phyloP scores from a whole-genome alignment of 164 flowering plant genomes.

The Nelumbo lutea region DNA sequence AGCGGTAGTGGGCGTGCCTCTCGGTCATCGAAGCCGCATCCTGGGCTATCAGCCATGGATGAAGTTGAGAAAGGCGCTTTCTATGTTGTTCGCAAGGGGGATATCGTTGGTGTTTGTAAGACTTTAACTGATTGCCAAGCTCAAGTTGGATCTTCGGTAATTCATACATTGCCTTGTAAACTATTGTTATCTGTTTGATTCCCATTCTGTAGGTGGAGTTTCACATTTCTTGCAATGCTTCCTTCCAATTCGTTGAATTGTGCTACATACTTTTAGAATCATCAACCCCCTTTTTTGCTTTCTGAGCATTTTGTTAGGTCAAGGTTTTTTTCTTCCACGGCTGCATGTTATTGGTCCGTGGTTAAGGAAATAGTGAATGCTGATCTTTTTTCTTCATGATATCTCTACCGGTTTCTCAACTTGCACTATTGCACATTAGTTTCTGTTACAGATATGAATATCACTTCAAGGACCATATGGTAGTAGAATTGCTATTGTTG shows the following conservation, averaged over 20 bases:
- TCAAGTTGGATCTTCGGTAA: slow-evolving; percentile 76
- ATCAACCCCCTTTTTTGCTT: background rate
- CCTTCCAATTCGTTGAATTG: background rate
- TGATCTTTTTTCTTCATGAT: too few relatives aligned
- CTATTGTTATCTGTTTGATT: background rate
- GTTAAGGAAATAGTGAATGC: too few relatives aligned
- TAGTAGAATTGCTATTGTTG: too few relatives aligned
- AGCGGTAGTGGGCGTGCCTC: slow-evolving; percentile 13
- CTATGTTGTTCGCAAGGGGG: slow-evolving; percentile 90
- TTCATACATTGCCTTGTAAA: background rate
- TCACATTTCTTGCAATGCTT: background rate
- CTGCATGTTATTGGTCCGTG: too few relatives aligned
- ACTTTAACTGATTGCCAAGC: slow-evolving; percentile 73
- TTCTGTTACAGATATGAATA: too few relatives aligned
- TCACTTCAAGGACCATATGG: too few relatives aligned
- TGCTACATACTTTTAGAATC: background rate
- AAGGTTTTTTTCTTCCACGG: too few relatives aligned
- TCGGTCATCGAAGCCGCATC: slow-evolving; percentile 18
- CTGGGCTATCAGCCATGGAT: slow-evolving; percentile 33
- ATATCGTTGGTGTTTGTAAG: slow-evolving; percentile 72
- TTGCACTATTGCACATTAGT: too few relatives aligned
- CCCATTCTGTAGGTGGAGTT: too few relatives aligned
- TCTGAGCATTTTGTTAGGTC: background rate
- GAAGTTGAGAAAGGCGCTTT: slow-evolving; percentile 50
- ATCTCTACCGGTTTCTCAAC: too few relatives aligned